Percentiles rank a stretch among this genome's conserved stretches.
Evolutionary conservation across 768 basidiomycete genomes (phyloP).

Genomic region (Termitomyces sp.): DNA sequence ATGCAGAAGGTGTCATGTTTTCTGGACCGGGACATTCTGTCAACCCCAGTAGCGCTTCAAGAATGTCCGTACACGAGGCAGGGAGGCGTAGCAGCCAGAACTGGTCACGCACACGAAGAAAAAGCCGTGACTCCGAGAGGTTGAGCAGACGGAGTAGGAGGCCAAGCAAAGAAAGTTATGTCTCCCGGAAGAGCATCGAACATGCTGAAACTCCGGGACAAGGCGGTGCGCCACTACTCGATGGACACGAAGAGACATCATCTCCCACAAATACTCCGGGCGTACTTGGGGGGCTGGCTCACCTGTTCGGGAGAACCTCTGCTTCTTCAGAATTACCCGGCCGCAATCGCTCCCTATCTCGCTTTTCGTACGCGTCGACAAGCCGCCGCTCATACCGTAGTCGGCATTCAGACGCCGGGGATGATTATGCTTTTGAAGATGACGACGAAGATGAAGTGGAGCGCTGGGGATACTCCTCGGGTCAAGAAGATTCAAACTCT

Average conservation of each 20-base stretch:
- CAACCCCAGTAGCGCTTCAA: slow-evolving; percentile 74
- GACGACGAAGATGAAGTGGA: slow-evolving; percentile 56
- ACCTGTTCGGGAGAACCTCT: slow-evolving; percentile 53
- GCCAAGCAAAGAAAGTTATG: slow-evolving; percentile 40
- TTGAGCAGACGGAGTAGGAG: slow-evolving; percentile 30
- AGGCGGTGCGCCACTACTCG: slow-evolving; percentile 24
- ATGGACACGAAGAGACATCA: slow-evolving; percentile 23
- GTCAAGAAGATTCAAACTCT: slow-evolving; percentile 59
- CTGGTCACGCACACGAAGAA: slow-evolving; percentile 42
- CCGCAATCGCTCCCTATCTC: slow-evolving; percentile 48
- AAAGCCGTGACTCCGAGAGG: slow-evolving; percentile 42
- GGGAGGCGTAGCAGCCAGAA: slow-evolving; percentile 53
- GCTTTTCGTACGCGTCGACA: slow-evolving; percentile 45
- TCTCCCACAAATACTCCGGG: slow-evolving; percentile 32
- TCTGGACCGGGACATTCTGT: slow-evolving; percentile 67
- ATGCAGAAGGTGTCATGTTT: slow-evolving; percentile 65
- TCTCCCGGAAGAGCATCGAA: slow-evolving; percentile 33
- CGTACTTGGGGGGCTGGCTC: slow-evolving; percentile 62
- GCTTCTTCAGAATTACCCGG: slow-evolving; percentile 32
- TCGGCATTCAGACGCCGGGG: slow-evolving; percentile 49
- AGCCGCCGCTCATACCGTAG: slow-evolving; percentile 47
- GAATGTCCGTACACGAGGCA: slow-evolving; percentile 63
- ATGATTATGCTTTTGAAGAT: slow-evolving; percentile 50
- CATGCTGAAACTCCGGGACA: slow-evolving; percentile 22
- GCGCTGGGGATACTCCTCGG: slow-evolving; percentile 92